These are phyloP conservation scores for Brassica hybrid DNA, from an alignment of 441 rosid species.

Conservation along the genomic window DNA sequence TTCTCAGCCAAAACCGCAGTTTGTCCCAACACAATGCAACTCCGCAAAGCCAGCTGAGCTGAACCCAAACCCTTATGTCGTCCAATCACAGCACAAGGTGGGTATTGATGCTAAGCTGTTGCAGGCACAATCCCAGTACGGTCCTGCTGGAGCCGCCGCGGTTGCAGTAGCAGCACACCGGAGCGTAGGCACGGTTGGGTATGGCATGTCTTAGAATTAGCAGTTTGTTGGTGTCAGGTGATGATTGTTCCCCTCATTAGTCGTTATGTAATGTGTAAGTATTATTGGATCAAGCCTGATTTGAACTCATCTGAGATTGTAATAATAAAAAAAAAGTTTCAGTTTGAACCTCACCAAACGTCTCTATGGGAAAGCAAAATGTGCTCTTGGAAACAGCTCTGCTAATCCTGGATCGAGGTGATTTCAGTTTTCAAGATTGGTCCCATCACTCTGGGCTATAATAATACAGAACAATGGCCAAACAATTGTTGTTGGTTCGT, in stretches of 20 bases:
- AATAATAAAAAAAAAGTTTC: constrained; percentile 30
- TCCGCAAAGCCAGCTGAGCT: constrained; percentile 50
- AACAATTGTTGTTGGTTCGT: constrained; percentile 24
- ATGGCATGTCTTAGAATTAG: constrained; percentile 59
- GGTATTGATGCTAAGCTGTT: constrained; percentile 85
- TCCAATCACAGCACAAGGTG: constrained; percentile 56
- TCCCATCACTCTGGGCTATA: not conserved
- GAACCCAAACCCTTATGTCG: constrained; percentile 68
- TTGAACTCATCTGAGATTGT: constrained; percentile 41
- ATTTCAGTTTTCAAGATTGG: too few species aligned
- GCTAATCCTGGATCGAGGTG: too few species aligned
- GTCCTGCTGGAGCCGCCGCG: constrained; percentile 77
- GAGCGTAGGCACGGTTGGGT: constrained; percentile 68
- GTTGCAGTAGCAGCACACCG: constrained; percentile 84
- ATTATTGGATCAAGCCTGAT: constrained; percentile 38
- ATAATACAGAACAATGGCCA: not conserved
- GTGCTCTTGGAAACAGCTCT: too few species aligned
- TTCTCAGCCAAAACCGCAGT: constrained; percentile 44
- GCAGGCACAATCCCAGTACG: constrained; percentile 86
- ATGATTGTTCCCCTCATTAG: constrained; percentile 30
- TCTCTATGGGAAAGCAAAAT: constrained; percentile 8
- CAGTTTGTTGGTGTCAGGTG: constrained; percentile 15
- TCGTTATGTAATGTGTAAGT: constrained; percentile 39
- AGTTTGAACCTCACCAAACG: constrained; percentile 32
- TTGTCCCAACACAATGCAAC: constrained; percentile 39